Evolutionary conservation across 495 filamentous ascomycete species (phyloP).

Genomic region (Hypoxylon subgilvum): DNA sequence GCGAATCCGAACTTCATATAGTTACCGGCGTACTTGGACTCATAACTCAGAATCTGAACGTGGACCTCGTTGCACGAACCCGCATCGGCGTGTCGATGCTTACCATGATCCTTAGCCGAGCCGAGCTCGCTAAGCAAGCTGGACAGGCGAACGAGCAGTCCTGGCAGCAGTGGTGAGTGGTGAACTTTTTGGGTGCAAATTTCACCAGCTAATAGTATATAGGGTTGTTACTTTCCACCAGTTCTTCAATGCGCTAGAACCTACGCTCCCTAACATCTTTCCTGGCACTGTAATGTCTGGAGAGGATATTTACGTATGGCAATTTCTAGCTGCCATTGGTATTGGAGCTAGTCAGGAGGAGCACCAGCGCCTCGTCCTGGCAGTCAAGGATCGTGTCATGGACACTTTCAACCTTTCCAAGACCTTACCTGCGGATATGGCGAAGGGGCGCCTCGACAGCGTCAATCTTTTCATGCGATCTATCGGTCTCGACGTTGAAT

Average conservation of each 20-base stretch:
- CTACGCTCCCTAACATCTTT: slow-evolving; percentile 81
- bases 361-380: slow-evolving; percentile 90
- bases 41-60: slow-evolving; percentile 79
- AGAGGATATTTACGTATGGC: slow-evolving; percentile 96
- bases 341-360: slow-evolving; percentile 91
- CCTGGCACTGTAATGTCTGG: slow-evolving; percentile 79
- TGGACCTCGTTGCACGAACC: slow-evolving; percentile 77
- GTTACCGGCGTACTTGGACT: slow-evolving; percentile 87
- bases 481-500: slow-evolving; percentile 94
- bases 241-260: slow-evolving; percentile 87
- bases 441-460: slow-evolving; percentile 77
- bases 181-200: background rate
- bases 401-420: slow-evolving; percentile 88
- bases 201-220: slow-evolving; percentile 20
- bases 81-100: slow-evolving; percentile 86
- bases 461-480: slow-evolving; percentile 99
- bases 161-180: slow-evolving; percentile 78
- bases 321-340: slow-evolving; percentile 92
- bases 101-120: slow-evolving; percentile 92
- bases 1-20: slow-evolving; percentile 87
- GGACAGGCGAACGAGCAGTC: slow-evolving; percentile 70
- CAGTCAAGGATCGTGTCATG: slow-evolving; percentile 98
- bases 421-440: slow-evolving; percentile 84
- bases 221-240: slow-evolving; percentile 73
- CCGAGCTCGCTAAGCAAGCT: slow-evolving; percentile 87